A percentile compares a stretch with the other conserved stretches of the same genome.
phyloP scores from a whole-genome alignment of 2,329 filamentous ascomycete species.

The Metarhizium sp. region DNA sequence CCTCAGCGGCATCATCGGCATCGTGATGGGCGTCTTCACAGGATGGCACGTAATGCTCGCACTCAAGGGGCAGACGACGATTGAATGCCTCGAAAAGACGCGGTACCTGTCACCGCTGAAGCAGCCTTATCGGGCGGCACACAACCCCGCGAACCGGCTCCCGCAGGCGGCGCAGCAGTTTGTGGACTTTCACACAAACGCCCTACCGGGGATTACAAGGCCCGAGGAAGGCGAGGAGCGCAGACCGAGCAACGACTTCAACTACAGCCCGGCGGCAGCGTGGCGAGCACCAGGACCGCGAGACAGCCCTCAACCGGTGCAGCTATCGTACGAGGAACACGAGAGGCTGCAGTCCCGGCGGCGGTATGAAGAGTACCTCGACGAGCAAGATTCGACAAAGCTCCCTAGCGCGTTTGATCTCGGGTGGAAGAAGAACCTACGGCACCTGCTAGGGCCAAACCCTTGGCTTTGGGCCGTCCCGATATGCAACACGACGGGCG shows the following conservation, averaged over 20 bases:
- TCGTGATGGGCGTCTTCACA: constrained; percentile 85
- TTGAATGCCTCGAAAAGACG: constrained; percentile 93
- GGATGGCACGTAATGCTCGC: constrained; percentile 84
- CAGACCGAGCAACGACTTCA: constrained; percentile 17
- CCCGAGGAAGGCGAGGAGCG: constrained; percentile 70
- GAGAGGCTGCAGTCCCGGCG: constrained; percentile 45
- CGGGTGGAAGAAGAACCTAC: constrained; percentile 70
- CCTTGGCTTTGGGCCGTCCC: constrained; percentile 71
- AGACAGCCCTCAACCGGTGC: constrained; percentile 26
- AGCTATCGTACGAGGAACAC: constrained; percentile 44
- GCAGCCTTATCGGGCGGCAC: constrained; percentile 55
- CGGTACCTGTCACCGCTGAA: constrained; percentile 78
- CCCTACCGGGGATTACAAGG: constrained; percentile 67
- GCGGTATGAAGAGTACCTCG: constrained; percentile 64
- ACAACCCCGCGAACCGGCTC: constrained; percentile 39
- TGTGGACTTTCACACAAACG: constrained; percentile 73
- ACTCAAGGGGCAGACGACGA: constrained; percentile 75
- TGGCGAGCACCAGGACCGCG: constrained; percentile 7
- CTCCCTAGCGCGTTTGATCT: constrained; percentile 92
- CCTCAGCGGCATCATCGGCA: constrained; percentile 78
- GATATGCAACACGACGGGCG: constrained; percentile 74
- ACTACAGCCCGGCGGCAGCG: no score
- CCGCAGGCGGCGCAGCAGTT: constrained; percentile 59
- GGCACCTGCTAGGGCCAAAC: constrained; percentile 69
- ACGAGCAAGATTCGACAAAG: constrained; percentile 79